phyloP scores from a whole-genome alignment of 2,329 filamentous ascomycete genomes.

The Fusarium burgessii region DNA sequence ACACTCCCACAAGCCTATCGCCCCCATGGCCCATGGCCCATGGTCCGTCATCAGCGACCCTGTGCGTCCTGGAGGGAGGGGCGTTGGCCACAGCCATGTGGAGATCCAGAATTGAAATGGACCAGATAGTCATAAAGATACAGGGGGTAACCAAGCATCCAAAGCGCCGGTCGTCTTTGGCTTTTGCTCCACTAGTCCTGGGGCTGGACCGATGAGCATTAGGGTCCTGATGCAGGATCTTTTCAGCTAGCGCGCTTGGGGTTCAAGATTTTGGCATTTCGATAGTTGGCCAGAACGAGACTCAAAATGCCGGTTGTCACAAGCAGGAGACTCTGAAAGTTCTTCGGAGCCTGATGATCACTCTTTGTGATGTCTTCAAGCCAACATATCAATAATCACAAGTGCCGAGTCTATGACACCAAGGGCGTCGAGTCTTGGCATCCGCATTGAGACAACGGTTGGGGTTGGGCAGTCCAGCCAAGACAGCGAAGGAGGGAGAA shows the following conservation, averaged over 20 bases:
- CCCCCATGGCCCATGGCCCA: conserved; percentile 27
- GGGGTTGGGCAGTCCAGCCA: conserved; percentile 23
- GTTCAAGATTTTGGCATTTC: conserved; percentile 10
- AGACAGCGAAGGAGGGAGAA: conserved; percentile 10
- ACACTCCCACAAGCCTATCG: conserved; percentile 27
- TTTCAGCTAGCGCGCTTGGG: conserved; percentile 35
- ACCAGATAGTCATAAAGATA: conserved; percentile 26
- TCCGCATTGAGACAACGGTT: conserved; percentile 18
- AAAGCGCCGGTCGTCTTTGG: conserved; percentile 25
- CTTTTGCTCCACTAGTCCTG: conserved; percentile 31
- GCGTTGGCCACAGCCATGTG: conserved; percentile 38
- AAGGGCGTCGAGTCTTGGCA: conserved; percentile 27
- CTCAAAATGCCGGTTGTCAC: not conserved
- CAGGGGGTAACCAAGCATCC: conserved; percentile 23
- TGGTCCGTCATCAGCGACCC: conserved; percentile 37
- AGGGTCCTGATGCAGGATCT: conserved; percentile 27
- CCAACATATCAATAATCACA: conserved; percentile 2
- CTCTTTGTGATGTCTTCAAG: not conserved
- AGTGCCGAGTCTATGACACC: conserved; percentile 16
- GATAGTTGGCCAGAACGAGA: not conserved
- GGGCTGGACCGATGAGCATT: conserved; percentile 33
- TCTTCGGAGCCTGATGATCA: not conserved
- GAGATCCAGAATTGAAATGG: conserved; percentile 38
- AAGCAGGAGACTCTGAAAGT: not conserved
- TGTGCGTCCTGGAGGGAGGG: conserved; percentile 37